phyloP scores from a whole-genome alignment of 2,329 filamentous ascomycete species.

The Xenosphaeropsis pyriputrescens region DNA sequence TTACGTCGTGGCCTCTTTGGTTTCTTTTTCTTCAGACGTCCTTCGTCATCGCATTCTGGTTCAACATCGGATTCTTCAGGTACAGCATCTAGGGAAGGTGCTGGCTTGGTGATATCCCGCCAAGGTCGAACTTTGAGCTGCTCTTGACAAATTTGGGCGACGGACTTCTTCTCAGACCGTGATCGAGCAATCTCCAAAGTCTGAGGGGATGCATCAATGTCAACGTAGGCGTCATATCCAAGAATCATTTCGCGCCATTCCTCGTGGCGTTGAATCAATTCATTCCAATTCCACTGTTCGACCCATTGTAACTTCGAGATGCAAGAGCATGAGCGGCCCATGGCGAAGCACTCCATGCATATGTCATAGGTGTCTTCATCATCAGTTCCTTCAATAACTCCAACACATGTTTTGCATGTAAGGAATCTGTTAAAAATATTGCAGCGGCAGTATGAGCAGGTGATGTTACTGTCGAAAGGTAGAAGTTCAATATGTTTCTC shows the following conservation, averaged over 20 bases:
- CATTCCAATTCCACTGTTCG: constrained; percentile 81
- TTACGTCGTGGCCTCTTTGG: constrained; percentile 14
- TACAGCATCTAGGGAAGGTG: constrained; percentile 6
- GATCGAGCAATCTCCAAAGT: constrained; percentile 57
- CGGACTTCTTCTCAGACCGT: constrained; percentile 56
- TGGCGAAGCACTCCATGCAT: constrained; percentile 97
- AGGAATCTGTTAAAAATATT: constrained; percentile 97
- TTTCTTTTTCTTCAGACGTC: constrained; percentile 43
- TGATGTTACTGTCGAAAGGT: constrained; percentile 79
- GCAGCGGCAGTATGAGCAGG: constrained; percentile 86
- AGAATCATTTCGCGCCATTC: constrained; percentile 70
- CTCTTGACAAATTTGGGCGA: constrained; percentile 90
- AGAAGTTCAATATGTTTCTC: constrained; percentile 62
- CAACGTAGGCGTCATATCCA: constrained; percentile 52
- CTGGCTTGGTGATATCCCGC: constrained; percentile 50
- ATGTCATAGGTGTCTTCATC: constrained; percentile 85
- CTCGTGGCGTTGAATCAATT: constrained; percentile 66
- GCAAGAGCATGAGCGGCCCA: constrained; percentile 87
- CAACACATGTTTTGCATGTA: constrained; percentile 75
- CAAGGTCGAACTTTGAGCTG: constrained; percentile 69
- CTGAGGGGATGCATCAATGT: constrained; percentile 50
- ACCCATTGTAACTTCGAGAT: constrained; percentile 79
- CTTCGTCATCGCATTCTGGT: constrained; percentile 48
- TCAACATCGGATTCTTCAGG: constrained; percentile 31
- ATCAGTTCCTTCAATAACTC: constrained; percentile 46